Evolutionary conservation across 1,139 yeast species (phyloP).

Genomic region (Pichia kudriavzevii): DNA sequence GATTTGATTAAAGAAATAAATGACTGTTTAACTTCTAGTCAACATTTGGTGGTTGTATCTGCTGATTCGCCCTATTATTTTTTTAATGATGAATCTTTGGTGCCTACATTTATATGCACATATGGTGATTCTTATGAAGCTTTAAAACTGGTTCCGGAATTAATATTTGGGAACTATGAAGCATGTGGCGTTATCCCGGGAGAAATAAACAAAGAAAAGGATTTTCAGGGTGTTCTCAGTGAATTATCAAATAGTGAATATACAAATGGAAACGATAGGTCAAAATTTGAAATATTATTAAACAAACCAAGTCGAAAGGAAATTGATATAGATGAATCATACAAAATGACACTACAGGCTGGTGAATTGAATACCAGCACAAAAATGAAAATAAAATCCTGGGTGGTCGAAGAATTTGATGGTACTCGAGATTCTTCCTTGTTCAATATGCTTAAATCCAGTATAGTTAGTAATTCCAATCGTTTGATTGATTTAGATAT

Average conservation of each 20-base stretch:
- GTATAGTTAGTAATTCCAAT: slow-evolving; percentile 10
- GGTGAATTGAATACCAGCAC: too few relatives aligned
- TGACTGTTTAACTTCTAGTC: slow-evolving; percentile 28
- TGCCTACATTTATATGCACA: slow-evolving; percentile 54
- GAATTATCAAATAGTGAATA: slow-evolving; percentile 3
- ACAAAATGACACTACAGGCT: background rate
- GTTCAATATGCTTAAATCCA: slow-evolving; percentile 33
- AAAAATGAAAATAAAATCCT: too few relatives aligned
- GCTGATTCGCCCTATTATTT: slow-evolving; percentile 61
- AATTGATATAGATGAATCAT: background rate
- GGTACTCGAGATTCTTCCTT: slow-evolving; percentile 46
- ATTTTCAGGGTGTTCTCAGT: slow-evolving; percentile 8
- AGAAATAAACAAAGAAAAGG: slow-evolving; percentile 16
- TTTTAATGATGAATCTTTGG: slow-evolving; percentile 46
- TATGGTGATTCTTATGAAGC: slow-evolving; percentile 54
- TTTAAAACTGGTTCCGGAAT: slow-evolving; percentile 41
- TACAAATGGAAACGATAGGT: too few relatives aligned
- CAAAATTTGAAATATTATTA: slow-evolving; percentile 9
- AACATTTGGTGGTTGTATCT: slow-evolving; percentile 54
- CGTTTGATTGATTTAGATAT: slow-evolving; percentile 11
- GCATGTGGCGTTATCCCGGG: slow-evolving; percentile 58
- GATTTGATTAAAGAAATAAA: slow-evolving; percentile 53
- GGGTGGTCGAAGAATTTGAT: slow-evolving; percentile 58
- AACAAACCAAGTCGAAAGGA: slow-evolving; percentile 12
- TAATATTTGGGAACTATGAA: slow-evolving; percentile 46